Evolutionary conservation across 192 early-diverging fungal species (phyloP), one percentile per base, ranked within the genome.

Genomic region (Mortierella alpina): DNA sequence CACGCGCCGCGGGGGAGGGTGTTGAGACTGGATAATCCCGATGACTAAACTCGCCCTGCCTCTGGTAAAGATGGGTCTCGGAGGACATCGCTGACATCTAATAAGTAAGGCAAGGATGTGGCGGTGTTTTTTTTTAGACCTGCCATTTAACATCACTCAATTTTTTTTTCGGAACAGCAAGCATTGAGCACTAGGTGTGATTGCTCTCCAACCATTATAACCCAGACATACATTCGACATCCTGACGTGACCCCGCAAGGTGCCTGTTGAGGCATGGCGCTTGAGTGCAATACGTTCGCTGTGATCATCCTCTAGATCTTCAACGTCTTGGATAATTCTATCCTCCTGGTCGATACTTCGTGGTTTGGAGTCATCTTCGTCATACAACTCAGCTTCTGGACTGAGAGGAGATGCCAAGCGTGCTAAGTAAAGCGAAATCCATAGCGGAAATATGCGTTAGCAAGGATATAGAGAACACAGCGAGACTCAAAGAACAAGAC

Each of bases 261-360:
- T 80, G 9, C 77, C 77, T 10, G 77, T 72, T n/a, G 77, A 80
- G 2, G 70, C 77, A 58, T 67, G 65, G 5, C 77, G 77, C 48
- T 80, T 80, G n/a, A 80, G 61, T 4, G 64, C 41, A 9, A 22
- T 40, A 5, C 50, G 70, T 7, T 72, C 57, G 22, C 70, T 22
- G 12, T 45, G 50, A 8, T 80, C 77, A 7, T 80, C 77, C 45
- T 80, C 70, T 60, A 67, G 54, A 13, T 72, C 65, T 66, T 72
- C 69, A 39, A 47, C 6, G 7, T 49, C 55, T 1, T 50, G 53
- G n/a, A 13, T 45, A 6, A 17, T 40, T 23, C 20, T n/a, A 17
- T 70, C 63, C n/a, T 50, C 31, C 15, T 51, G 14, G 15, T 40
- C 48, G 40, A 17, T 40, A 39, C 39, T 58, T 55, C 64, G 23